Evolutionary conservation across 768 basidiomycete genomes (phyloP), one percentile per base, ranked within the genome.

Genomic region (Mycena metata): DNA sequence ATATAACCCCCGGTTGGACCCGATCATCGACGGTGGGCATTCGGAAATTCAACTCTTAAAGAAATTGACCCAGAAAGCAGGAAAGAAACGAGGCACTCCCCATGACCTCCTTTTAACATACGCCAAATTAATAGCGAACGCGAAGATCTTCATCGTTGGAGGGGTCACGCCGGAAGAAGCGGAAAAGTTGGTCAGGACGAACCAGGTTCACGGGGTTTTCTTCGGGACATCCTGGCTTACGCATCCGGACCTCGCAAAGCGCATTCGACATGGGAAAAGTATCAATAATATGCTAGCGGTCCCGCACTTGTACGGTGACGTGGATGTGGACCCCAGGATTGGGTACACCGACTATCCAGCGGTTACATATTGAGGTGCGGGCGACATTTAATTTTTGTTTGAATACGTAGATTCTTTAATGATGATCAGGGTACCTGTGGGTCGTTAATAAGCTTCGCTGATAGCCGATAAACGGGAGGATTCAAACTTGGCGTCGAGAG

Each of bases 241-340:
- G 10, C 78, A 79, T 67, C 78, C 79, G 16, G 79, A 79, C 61
- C 49, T 80, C 23, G 74, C 75, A n/a, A 72, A 74, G 49, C 73
- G 77, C n/a, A 69, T 79, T 26, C 61, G 73, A 51, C 68, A 76
- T 49, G 73, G 73, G 0, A 72, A 75, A 57, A 67, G 76, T 12
- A 26, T 79, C 30, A 74, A 77, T 51, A 73, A 71, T 21, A 41
- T 67, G 26, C 23, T 74, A 12, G 75, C 74, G 36, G 64, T 57
- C 5, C 61, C 69, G 23, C 73, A 72, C 15, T 46, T 78, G n/a
- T 74, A 76, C 33, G 74, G 72, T 13, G 52, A 59, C 17, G 66
- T 35, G 11, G 47, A 55, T 17, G 74, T 76, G 42, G 67, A 70
- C 42, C 61, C 69, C 57, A 67, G 35, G 64, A 59, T 74, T n/a